These are phyloP conservation scores for Rhododendron ferrugineum DNA, from an alignment of 148 eudicot species.

Conservation along the genomic window DNA sequence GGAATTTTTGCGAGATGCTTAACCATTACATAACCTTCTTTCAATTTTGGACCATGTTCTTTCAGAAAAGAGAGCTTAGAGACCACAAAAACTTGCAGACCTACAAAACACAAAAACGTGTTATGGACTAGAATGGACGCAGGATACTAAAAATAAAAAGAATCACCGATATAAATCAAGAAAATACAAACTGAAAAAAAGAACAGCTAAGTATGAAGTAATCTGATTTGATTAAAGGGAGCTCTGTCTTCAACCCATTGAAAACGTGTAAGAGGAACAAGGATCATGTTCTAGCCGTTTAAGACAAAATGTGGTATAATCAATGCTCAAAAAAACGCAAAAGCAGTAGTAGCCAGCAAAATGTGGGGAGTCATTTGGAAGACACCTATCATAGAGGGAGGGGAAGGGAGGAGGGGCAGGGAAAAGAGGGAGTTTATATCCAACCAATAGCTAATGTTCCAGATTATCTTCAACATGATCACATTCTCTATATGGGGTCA, in stretches of 20 bases:
- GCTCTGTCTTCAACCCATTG: not conserved
- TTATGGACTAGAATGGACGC: not conserved
- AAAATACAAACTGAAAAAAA: not conserved
- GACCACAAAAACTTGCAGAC: slow-evolving; percentile 93
- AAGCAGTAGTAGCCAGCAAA: not conserved
- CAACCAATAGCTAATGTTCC: too few relatives aligned
- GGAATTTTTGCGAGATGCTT: slow-evolving; percentile 79
- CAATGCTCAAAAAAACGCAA: not conserved
- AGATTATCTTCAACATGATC: not conserved
- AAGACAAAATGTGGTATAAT: slow-evolving; percentile 1
- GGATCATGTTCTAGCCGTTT: not conserved
- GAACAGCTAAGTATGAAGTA: not conserved
- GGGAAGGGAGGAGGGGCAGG: too few relatives aligned
- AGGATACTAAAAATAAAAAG: not conserved
- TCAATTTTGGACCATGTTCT: slow-evolving; percentile 93
- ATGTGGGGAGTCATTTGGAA: slow-evolving; percentile 3
- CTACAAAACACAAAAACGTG: slow-evolving; percentile 25
- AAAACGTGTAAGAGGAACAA: not conserved
- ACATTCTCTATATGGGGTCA: not conserved
- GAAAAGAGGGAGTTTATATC: too few relatives aligned
- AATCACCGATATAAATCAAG: not conserved
- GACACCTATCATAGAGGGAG: not conserved
- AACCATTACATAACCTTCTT: slow-evolving; percentile 87
- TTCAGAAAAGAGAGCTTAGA: slow-evolving; percentile 81
- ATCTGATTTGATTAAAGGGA: not conserved